These are phyloP conservation scores for Solanum arcanum DNA, from an alignment of 257 asterid genomes.

Conservation along the genomic window DNA sequence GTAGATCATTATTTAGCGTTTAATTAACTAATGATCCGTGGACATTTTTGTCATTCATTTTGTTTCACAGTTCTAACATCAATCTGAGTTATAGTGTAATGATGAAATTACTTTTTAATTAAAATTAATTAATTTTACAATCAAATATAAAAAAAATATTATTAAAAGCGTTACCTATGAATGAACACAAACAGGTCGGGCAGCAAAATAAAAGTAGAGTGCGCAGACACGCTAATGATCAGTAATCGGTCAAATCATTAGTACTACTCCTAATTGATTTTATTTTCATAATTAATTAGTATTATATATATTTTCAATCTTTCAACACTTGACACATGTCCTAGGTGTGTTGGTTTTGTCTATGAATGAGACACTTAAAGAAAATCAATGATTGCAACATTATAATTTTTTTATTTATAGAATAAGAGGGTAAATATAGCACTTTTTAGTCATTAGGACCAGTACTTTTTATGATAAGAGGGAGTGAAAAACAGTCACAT, in stretches of 20 bases:
- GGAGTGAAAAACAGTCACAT: not conserved
- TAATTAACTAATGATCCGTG: not conserved
- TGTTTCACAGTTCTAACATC: not conserved
- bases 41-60: not conserved
- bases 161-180: fast-evolving
- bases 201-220: not conserved
- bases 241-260: not conserved
- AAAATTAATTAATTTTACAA: no score
- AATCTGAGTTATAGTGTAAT: no score
- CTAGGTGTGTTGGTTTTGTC: not conserved
- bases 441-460: not conserved
- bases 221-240: not conserved
- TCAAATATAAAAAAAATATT: no score
- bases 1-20: not conserved
- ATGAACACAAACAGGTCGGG: no score
- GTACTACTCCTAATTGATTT: not conserved
- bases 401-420: not conserved
- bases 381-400: not conserved
- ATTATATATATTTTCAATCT: not conserved
- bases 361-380: not conserved
- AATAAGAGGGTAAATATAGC: not conserved
- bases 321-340: not conserved
- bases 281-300: no score
- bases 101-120: fast-evolving
- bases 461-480: not conserved